Evolutionary conservation across 129 eudicot species (phyloP).

Genomic region (Ambrosia trifida): DNA sequence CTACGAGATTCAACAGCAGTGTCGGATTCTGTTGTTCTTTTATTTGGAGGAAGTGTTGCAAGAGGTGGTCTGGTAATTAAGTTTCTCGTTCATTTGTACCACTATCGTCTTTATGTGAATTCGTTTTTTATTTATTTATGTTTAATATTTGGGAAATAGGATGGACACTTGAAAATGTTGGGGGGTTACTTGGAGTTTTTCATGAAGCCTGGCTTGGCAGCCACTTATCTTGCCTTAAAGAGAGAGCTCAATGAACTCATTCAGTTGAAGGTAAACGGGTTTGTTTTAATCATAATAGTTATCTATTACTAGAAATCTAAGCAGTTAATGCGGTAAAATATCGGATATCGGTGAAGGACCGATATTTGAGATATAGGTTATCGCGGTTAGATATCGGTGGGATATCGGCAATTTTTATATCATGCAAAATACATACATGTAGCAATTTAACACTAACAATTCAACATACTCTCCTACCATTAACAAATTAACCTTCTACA

Average conservation of each 20-base stretch:
- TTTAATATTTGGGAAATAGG: slow-evolving; percentile 41
- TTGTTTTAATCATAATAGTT: no score
- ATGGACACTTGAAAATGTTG: slow-evolving; percentile 93
- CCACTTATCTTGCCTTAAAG: slow-evolving; percentile 57
- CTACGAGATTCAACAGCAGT: slow-evolving; percentile 94
- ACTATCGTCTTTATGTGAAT: neutral
- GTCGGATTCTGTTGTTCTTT: slow-evolving; percentile 82
- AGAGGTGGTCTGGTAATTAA: slow-evolving; percentile 62
- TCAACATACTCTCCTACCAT: no score
- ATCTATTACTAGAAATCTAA: no score
- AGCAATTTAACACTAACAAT: no score
- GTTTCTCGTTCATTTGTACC: neutral
- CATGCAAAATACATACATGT: no score
- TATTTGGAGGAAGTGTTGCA: slow-evolving; percentile 82
- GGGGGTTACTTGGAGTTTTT: slow-evolving; percentile 94
- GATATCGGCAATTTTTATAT: no score
- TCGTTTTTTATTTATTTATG: neutral
- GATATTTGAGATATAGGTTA: no score
- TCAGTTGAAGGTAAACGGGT: slow-evolving; percentile 60
- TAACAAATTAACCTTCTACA: no score
- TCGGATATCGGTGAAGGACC: no score
- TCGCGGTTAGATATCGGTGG: no score
- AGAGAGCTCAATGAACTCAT: slow-evolving; percentile 83
- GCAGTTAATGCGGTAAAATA: no score
- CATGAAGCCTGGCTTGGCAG: slow-evolving; percentile 81